Evolutionary conservation across 2,329 filamentous ascomycete genomes (phyloP).

Genomic region (Microdochium nivale): DNA sequence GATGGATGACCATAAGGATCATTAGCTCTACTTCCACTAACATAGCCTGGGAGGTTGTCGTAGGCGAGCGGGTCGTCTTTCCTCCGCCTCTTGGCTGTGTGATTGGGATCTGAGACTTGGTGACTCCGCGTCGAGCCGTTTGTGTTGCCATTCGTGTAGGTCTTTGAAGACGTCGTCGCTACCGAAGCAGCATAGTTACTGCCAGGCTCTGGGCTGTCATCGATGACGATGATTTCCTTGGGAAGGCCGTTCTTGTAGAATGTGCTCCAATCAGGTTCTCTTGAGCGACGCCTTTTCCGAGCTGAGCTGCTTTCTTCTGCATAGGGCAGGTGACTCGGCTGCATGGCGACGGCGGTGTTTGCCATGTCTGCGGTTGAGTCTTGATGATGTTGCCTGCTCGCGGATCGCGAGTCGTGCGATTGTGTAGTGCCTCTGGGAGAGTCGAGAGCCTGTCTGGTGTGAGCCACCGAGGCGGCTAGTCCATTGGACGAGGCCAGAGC

Average conservation of each 20-base stretch:
- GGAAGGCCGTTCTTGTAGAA: conserved; percentile 80
- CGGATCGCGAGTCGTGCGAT: conserved; percentile 1
- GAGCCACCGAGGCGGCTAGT: conserved; percentile 21
- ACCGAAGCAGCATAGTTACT: conserved; percentile 24
- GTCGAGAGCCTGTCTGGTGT: conserved; percentile 17
- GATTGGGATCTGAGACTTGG: conserved; percentile 32
- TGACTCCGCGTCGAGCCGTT: conserved; percentile 10
- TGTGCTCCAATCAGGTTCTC: conserved; percentile 66
- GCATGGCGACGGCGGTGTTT: conserved; percentile 15
- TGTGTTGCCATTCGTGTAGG: conserved; percentile 24
- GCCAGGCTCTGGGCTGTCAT: conserved; percentile 57
- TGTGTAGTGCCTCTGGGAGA: conserved; percentile 20
- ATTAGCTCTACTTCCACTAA: conserved; percentile 43
- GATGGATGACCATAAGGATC: conserved; percentile 65
- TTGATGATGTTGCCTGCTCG: not conserved
- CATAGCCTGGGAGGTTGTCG: not conserved
- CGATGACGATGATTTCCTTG: conserved; percentile 79
- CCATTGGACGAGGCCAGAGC: conserved; percentile 23
- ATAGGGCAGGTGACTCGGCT: not conserved
- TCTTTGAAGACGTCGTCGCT: conserved; percentile 21
- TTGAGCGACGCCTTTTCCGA: conserved; percentile 48
- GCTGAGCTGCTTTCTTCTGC: conserved; percentile 5
- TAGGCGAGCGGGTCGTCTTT: conserved; percentile 63
- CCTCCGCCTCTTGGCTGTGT: conserved; percentile 63
- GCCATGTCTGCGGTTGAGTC: conserved; percentile 21